Conservation (phyloP, 148 eudicot species). For the Selenicereus undatus region DNA sequence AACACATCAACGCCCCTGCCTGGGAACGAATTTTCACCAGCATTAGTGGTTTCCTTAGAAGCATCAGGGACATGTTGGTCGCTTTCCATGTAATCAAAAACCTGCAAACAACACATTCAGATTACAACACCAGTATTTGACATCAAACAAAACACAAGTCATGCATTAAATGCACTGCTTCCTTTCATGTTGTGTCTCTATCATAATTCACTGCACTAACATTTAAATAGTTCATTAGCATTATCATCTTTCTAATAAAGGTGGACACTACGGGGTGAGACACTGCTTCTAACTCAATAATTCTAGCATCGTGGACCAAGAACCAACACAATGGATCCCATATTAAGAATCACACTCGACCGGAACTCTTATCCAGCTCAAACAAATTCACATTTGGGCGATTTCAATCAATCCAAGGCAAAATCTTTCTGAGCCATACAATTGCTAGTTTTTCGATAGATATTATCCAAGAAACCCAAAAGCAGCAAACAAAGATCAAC, state of each 20-base stretch:
- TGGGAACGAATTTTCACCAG: constrained; percentile 21
- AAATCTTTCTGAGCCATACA: background rate
- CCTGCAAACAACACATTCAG: constrained; percentile 21
- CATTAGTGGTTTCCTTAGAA: constrained; percentile 25
- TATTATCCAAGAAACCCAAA: constrained; percentile 3
- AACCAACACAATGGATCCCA: constrained; percentile 18
- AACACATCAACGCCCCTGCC: constrained; percentile 16
- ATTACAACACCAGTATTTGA: background rate
- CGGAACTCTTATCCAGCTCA: constrained; percentile 2
- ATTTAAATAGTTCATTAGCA: background rate
- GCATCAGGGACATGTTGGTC: constrained; percentile 27
- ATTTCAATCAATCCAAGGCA: background rate
- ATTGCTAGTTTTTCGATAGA: background rate
- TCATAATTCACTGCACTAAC: background rate
- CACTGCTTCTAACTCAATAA: background rate
- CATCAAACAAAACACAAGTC: background rate
- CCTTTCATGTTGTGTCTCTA: background rate
- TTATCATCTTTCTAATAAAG: background rate
- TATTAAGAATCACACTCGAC: background rate
- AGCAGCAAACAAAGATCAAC: background rate
- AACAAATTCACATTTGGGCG: background rate
- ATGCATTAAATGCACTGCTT: background rate
- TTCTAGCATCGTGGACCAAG: background rate
- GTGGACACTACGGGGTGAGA: background rate
- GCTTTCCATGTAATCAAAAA: constrained; percentile 43